Evolutionary conservation across 2,329 filamentous ascomycete genomes (phyloP), one percentile per base, ranked within the genome.

Genomic region (Curvularia verruculosa): DNA sequence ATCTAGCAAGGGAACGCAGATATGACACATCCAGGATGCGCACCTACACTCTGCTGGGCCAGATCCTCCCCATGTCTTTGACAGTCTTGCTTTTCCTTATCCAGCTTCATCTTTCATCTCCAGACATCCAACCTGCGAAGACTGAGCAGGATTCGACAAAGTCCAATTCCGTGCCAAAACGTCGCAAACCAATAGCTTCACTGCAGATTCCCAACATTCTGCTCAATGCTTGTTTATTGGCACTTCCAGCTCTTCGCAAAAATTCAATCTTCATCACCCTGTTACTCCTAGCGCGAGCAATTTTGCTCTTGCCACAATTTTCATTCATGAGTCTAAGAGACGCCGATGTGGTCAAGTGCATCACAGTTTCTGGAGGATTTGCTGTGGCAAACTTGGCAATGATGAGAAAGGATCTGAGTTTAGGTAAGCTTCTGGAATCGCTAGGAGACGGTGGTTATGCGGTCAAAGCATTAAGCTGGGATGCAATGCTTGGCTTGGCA

Each of bases 41-140:
- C 3, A 63, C 65, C 1, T 75, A 66, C 34, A 64, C 72, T n/a
- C 10, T 70, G 5, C 62, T 75, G 5, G 60, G 64, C 31, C 69
- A 73, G 39, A 72, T 68, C 23, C 59, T 75, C 2, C 72, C 72
- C 0, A 68, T 71, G 1, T 64, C 64, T 24, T 69, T 74, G 31
- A 65, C 72, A 9, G 58, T 56, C 1, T 58, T 60, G 5, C 59
- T 75, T 1, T 73, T 74, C 49, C 48, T 73, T 4, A 64, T 72
- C 3, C 59, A 70, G 36, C 54, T 71, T 1, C 70, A 72, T 39
- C 63, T 73, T 18, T 58, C 60, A 2, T 55, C 63, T 6, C 58
- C 64, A 3, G 63, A 68, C 8, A 45, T 63, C 1, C 51, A 44
- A 23, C n/a, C 48, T 7, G 8, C 41, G 26, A 8, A 21, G 40